Conservation (phyloP, 495 filamentous ascomycete genomes). For the Penicillium atrosanguineum region DNA sequence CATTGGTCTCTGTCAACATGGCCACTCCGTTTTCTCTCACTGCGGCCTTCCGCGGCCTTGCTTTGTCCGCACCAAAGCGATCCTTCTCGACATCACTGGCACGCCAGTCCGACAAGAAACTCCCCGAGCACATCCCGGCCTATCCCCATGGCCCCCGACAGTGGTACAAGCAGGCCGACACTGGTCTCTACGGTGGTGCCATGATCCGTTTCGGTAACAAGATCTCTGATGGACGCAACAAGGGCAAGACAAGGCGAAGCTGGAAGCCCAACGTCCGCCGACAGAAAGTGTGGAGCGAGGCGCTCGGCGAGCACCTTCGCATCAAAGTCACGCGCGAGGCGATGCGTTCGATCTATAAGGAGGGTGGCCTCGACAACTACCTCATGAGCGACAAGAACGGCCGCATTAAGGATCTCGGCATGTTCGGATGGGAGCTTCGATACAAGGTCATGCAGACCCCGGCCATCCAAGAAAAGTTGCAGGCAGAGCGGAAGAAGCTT, state of each 20-base stretch:
- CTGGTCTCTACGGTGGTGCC: slow-evolving; percentile 76
- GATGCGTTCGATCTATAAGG: slow-evolving; percentile 81
- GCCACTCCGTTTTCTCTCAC: slow-evolving; percentile 38
- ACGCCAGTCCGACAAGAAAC: slow-evolving; percentile 31
- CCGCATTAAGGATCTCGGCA: slow-evolving; percentile 79
- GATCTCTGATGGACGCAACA: slow-evolving; percentile 67
- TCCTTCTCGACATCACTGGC: slow-evolving; percentile 41
- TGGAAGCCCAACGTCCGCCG: slow-evolving; percentile 88
- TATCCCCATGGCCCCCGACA: slow-evolving; percentile 83
- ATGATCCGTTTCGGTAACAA: slow-evolving; percentile 90
- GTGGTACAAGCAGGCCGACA: slow-evolving; percentile 83
- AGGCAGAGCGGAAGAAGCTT: slow-evolving; percentile 48
- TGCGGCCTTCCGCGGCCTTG: slow-evolving; percentile 41
- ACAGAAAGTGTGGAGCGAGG: slow-evolving; percentile 70
- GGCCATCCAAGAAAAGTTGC: slow-evolving; percentile 57
- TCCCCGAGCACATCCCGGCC: slow-evolving; percentile 54
- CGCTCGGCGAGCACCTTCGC: slow-evolving; percentile 62
- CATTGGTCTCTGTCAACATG: slow-evolving; percentile 16
- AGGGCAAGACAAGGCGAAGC: slow-evolving; percentile 76
- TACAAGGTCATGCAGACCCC: slow-evolving; percentile 81
- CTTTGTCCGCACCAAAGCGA: slow-evolving; percentile 40
- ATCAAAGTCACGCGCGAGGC: slow-evolving; percentile 74
- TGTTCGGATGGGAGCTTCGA: slow-evolving; percentile 81
- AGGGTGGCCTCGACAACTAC: slow-evolving; percentile 88
- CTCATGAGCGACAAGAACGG: slow-evolving; percentile 69